Percentiles rank a stretch among this genome's conserved stretches.
These are phyloP conservation scores for Kernera saxatilis DNA, from an alignment of 345 rosid genomes.

Conservation along the genomic window DNA sequence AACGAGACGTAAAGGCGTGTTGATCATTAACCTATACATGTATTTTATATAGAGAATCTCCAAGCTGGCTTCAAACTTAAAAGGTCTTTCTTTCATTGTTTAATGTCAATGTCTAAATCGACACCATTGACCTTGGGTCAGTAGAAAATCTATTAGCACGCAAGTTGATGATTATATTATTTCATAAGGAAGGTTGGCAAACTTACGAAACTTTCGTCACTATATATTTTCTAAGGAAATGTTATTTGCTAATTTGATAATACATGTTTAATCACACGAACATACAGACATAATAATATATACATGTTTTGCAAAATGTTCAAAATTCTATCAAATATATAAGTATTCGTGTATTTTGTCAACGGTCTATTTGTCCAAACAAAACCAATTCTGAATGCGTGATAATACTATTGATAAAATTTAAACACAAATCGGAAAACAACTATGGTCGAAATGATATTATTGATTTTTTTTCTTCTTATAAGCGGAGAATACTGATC, in stretches of 20 bases:
- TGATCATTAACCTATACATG: neutral
- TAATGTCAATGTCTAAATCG: slow-evolving; percentile 1
- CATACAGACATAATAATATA: too few species aligned
- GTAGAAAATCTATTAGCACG: neutral
- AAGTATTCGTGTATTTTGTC: neutral
- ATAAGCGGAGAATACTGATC: too few species aligned
- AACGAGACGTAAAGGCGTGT: neutral
- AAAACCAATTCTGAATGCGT: neutral
- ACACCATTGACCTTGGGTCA: slow-evolving; percentile 7
- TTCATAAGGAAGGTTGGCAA: neutral
- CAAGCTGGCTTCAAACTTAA: neutral
- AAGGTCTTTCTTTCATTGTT: slow-evolving; percentile 2
- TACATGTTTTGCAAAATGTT: neutral
- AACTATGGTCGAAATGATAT: too few species aligned
- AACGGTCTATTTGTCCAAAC: neutral
- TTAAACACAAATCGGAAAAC: too few species aligned
- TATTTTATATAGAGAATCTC: neutral
- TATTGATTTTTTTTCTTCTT: too few species aligned
- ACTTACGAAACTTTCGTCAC: neutral
- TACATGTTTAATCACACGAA: neutral
- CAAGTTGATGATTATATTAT: neutral
- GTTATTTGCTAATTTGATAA: neutral
- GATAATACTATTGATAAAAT: too few species aligned
- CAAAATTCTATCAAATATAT: neutral
- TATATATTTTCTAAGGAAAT: neutral